Conservation (phyloP, 1,284 basidiomycete species). For the Afroboletus lepidellus region DNA sequence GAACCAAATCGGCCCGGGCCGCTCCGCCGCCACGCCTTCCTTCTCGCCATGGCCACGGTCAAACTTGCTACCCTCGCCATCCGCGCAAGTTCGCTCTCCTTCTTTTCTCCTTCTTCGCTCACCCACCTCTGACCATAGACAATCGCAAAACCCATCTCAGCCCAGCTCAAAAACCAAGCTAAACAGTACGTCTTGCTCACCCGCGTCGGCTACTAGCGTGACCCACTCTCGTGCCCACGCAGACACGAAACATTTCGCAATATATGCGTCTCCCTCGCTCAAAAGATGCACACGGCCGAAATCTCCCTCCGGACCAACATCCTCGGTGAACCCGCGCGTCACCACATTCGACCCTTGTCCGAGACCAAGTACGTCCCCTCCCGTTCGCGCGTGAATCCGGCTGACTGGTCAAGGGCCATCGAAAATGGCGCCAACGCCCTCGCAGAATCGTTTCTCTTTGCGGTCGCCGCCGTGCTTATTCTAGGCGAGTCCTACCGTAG, state of each 20-base stretch:
- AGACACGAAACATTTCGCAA: slow-evolving; percentile 76
- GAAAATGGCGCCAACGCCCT: slow-evolving; percentile 86
- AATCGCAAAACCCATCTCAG: slow-evolving; percentile 81
- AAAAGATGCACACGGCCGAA: slow-evolving; percentile 79
- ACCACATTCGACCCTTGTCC: slow-evolving; percentile 77
- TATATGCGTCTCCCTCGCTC: slow-evolving; percentile 77
- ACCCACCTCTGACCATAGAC: slow-evolving; percentile 47
- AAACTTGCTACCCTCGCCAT: slow-evolving; percentile 68
- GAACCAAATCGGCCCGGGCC: background rate
- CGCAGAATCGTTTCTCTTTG: slow-evolving; percentile 85
- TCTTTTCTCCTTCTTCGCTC: background rate
- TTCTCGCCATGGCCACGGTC: slow-evolving; percentile 56
- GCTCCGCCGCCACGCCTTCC: background rate
- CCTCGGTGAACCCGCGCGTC: slow-evolving; percentile 71
- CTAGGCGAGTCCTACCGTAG: slow-evolving; percentile 78
- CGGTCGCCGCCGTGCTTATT: slow-evolving; percentile 75
- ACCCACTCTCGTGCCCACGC: background rate
- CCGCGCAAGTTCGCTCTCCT: slow-evolving; percentile 46
- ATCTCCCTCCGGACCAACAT: slow-evolving; percentile 75
- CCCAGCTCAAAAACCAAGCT: slow-evolving; percentile 73
- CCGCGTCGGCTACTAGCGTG: background rate
- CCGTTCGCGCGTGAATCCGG: no score
- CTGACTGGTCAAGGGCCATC: slow-evolving; percentile 59
- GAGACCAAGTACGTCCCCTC: slow-evolving; percentile 62
- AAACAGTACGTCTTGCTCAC: slow-evolving; percentile 56